phyloP scores from a whole-genome alignment of 768 basidiomycete genomes.

The Lentinula sp. region DNA sequence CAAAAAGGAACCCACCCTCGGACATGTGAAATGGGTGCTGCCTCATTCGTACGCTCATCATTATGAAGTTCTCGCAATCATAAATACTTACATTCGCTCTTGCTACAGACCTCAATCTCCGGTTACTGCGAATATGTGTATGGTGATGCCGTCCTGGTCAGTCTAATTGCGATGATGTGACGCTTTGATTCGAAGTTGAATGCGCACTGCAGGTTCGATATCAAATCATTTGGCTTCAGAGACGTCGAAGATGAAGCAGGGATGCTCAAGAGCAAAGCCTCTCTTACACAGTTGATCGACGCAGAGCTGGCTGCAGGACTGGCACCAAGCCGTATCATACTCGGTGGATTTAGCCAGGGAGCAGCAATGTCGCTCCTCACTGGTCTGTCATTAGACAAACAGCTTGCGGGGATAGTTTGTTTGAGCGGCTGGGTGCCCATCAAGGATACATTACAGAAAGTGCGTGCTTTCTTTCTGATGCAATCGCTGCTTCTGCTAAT shows the following conservation, averaged over 20 bases:
- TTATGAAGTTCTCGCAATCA: background rate
- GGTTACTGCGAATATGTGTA: conserved; percentile 72
- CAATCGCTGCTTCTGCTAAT: conserved; percentile 1
- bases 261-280: conserved; percentile 58
- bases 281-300: conserved; percentile 64
- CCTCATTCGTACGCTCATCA: conserved; percentile 63
- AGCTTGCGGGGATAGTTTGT: conserved; percentile 64
- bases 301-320: conserved; percentile 71
- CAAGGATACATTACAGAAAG: conserved; percentile 56
- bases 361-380: conserved; percentile 74
- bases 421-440: conserved; percentile 82
- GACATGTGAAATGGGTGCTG: conserved; percentile 86
- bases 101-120: conserved; percentile 42
- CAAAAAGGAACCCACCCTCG: conserved; percentile 41
- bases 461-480: conserved; percentile 24
- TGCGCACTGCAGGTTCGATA: conserved; percentile 64
- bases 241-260: conserved; percentile 69
- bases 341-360: conserved; percentile 90
- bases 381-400: conserved; percentile 59
- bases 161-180: conserved; percentile 7
- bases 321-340: conserved; percentile 62
- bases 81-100: background rate
- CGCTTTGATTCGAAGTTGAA: background rate
- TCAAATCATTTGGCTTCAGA: conserved; percentile 57
- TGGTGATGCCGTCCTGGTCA: conserved; percentile 74